phyloP scores from a whole-genome alignment of 2,329 filamentous ascomycete genomes.

The Thielaviopsis ethacetica region DNA sequence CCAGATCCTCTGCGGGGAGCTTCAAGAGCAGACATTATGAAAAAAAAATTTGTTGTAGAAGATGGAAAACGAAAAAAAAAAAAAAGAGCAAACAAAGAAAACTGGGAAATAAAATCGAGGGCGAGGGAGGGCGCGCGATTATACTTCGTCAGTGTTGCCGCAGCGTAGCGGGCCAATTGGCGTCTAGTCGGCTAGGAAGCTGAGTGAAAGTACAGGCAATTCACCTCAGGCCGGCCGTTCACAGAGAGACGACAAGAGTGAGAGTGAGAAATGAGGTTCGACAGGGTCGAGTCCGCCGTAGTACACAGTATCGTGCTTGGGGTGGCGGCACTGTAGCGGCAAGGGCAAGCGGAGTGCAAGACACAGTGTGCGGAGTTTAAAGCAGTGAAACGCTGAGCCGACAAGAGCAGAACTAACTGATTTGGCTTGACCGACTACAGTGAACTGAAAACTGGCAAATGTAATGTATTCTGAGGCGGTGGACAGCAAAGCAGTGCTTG shows the following conservation, averaged over 20 bases:
- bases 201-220: not conserved
- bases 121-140: not conserved
- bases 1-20: not conserved
- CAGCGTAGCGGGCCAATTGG: not conserved
- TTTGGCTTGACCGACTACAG: not conserved
- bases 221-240: not conserved
- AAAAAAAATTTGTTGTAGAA: not conserved
- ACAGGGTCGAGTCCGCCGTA: slow-evolving; percentile 1
- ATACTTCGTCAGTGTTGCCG: not conserved
- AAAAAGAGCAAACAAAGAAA: not conserved
- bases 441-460: not conserved
- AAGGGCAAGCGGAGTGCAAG: not conserved
- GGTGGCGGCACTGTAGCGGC: not conserved
- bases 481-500: not conserved
- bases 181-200: not conserved
- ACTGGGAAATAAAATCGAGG: not conserved
- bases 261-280: not conserved
- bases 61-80: not conserved
- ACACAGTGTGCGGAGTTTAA: not conserved
- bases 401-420: not conserved
- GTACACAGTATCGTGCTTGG: not conserved
- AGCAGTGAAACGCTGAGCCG: not conserved
- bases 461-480: not conserved
- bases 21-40: slow-evolving; percentile 3
- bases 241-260: not conserved